A percentile compares a stretch with the other conserved stretches of the same genome.
Conservation (phyloP, 176 grass and related monocot species). For the Phragmites australis region DNA sequence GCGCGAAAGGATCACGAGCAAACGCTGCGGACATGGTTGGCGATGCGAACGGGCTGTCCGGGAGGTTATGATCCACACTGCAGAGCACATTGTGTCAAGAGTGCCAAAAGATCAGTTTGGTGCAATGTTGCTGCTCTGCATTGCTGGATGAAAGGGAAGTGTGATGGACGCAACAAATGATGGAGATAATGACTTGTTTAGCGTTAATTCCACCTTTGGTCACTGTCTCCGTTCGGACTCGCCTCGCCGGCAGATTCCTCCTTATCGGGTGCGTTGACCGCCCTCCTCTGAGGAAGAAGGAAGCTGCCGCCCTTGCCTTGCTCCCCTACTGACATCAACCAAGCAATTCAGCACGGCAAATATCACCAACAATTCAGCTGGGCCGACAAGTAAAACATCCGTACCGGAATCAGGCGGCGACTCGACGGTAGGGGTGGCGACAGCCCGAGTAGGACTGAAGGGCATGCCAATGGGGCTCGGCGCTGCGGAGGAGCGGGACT, state of each 20-base stretch:
- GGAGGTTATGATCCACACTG: conserved; percentile 87
- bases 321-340: conserved; percentile 17
- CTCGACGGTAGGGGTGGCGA: background rate
- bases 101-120: conserved; percentile 38
- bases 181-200: conserved; percentile 39
- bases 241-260: conserved; percentile 69
- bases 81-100: background rate
- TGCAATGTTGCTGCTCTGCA: conserved; percentile 38
- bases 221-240: conserved; percentile 77
- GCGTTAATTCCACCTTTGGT: conserved; percentile 67
- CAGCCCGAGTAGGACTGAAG: conserved; percentile 24
- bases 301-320: conserved; percentile 45
- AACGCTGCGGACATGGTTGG: conserved; percentile 54
- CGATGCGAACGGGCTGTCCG: conserved; percentile 87
- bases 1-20: conserved; percentile 37
- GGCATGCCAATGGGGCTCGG: conserved; percentile 37
- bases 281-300: conserved; percentile 42
- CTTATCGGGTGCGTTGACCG: conserved; percentile 79
- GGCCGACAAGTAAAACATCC: background rate
- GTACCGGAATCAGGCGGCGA: conserved; percentile 50
- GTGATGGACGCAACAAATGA: conserved; percentile 30
- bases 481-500: conserved; percentile 21
- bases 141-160: conserved; percentile 52
- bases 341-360: background rate
- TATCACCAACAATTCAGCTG: background rate